Evolutionary conservation across 257 asterid genomes (phyloP), one percentile per base, ranked within the genome.

Genomic region (Cinchona pubescens): DNA sequence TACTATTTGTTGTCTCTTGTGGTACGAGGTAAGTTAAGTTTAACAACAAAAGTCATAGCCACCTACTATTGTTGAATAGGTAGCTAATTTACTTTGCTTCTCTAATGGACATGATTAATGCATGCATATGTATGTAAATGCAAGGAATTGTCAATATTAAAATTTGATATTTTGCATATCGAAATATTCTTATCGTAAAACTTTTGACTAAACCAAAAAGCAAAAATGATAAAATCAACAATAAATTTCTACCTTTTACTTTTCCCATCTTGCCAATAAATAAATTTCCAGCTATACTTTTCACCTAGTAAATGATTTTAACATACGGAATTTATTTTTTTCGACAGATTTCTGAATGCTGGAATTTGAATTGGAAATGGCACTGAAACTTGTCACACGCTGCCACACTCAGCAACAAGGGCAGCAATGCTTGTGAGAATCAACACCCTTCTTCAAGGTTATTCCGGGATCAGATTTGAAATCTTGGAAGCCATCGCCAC

Each of bases 391-490:
- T 32, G 53, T 73, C 88, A 84, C 83, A 80, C 86, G 0, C 71
- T 86, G 71, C 85, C 90, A n/a, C 84, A 82, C 61, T 65, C 86
- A 27, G 85, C 90, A 49, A 82, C 90, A 23, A 82, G 90, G 62
- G 90, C 90, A 25, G 86, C 88, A 27, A 86, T 86, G 90, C 85
- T 86, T 3, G 90, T 86, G 2, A 80, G 88, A 76, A 80, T 84
- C 84, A 86, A 86, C 75, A 86, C 90, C 40, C 83, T 86, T 25
- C 86, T 86, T 45, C 90, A 86, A 74, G 90, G 90, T 0, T 86
- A 84, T 58, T 86, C 90, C 32, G 90, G 90, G 21, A 84, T 86
- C 70, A 70, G 88, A 63, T 86, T 86, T 32, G 90, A 86, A 42
- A 84, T 86, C 67, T 59, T 86, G 77, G 90, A 86, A 79, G 88